Conservation (phyloP, 495 filamentous ascomycete species). For the Haplographium delicatum region DNA sequence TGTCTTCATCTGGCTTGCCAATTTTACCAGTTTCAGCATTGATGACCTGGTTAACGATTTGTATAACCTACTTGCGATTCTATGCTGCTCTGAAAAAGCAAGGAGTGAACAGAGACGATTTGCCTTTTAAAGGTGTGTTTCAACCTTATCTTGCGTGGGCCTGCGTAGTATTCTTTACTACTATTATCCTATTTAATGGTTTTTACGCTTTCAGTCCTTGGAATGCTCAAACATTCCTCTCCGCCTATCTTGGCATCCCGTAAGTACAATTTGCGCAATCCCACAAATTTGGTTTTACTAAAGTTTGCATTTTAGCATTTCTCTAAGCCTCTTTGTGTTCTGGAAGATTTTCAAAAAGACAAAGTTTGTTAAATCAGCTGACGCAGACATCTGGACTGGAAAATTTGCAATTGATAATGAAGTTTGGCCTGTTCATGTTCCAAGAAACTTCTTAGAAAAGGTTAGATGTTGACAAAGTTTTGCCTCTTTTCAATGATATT, state of each 20-base stretch:
- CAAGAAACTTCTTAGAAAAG: too few relatives aligned
- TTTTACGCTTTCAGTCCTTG: conserved; percentile 46
- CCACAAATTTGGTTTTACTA: too few relatives aligned
- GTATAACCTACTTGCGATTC: conserved; percentile 8
- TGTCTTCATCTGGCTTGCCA: conserved; percentile 56
- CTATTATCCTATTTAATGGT: conserved; percentile 42
- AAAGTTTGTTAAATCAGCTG: conserved; percentile 37
- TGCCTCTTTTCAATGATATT: too few relatives aligned
- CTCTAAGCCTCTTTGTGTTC: conserved; percentile 40
- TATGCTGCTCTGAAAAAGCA: conserved; percentile 52
- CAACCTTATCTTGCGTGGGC: conserved; percentile 54
- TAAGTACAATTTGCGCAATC: too few relatives aligned
- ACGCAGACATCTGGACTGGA: conserved; percentile 57
- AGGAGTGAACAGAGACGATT: conserved; percentile 49
- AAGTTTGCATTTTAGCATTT: too few relatives aligned
- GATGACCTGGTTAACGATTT: conserved; percentile 45
- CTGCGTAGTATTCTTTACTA: conserved; percentile 34
- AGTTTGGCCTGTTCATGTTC: too few relatives aligned
- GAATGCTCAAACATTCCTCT: conserved; percentile 39
- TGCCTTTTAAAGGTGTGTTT: conserved; percentile 36
- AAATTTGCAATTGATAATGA: too few relatives aligned
- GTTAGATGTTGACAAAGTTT: too few relatives aligned
- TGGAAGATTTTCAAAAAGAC: conserved; percentile 50
- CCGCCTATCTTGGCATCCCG: conserved; percentile 47
- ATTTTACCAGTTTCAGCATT: conserved; percentile 48